phyloP scores from a whole-genome alignment of 2,329 filamentous ascomycete genomes.

The Botryosphaeria dothidea region DNA sequence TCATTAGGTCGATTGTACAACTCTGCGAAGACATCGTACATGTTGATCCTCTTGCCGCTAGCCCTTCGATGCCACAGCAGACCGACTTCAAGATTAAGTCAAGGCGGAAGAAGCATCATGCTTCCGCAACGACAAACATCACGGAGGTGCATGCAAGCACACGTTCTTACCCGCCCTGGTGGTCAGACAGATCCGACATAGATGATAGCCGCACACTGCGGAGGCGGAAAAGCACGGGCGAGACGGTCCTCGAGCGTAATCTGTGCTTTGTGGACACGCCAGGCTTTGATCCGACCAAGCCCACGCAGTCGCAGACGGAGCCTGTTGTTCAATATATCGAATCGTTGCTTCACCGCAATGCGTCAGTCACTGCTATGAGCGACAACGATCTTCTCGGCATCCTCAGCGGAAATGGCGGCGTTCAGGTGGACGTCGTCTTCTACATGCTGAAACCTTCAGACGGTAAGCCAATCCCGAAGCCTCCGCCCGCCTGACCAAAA shows the following conservation, averaged over 20 bases:
- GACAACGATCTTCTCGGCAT: constrained; percentile 76
- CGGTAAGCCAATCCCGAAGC: constrained; percentile 58
- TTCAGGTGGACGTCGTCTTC: constrained; percentile 80
- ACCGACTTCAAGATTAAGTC: constrained; percentile 29
- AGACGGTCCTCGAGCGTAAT: constrained; percentile 83
- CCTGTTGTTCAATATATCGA: constrained; percentile 68
- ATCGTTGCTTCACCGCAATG: constrained; percentile 64
- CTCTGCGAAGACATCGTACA: constrained; percentile 90
- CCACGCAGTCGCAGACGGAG: constrained; percentile 35
- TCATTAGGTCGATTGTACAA: constrained; percentile 86
- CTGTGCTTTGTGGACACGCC: constrained; percentile 90
- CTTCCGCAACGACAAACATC: constrained; percentile 25
- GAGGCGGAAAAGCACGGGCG: constrained; percentile 67
- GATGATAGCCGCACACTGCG: constrained; percentile 63
- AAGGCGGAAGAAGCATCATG: constrained; percentile 24
- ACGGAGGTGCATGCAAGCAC: constrained; percentile 49
- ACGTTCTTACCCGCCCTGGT: constrained; percentile 80
- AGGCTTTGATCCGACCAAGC: constrained; percentile 53
- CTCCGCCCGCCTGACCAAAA: constrained; percentile 18
- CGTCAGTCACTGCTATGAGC: constrained; percentile 61
- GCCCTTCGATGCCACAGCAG: constrained; percentile 26
- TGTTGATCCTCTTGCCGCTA: constrained; percentile 64
- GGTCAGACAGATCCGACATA: constrained; percentile 62
- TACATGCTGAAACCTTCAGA: constrained; percentile 70
- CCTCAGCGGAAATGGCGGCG: constrained; percentile 77